Percentiles rank a stretch among this genome's conserved stretches.
phyloP scores from a whole-genome alignment of 2,329 filamentous ascomycete genomes.

The Chaetomium globosum region DNA sequence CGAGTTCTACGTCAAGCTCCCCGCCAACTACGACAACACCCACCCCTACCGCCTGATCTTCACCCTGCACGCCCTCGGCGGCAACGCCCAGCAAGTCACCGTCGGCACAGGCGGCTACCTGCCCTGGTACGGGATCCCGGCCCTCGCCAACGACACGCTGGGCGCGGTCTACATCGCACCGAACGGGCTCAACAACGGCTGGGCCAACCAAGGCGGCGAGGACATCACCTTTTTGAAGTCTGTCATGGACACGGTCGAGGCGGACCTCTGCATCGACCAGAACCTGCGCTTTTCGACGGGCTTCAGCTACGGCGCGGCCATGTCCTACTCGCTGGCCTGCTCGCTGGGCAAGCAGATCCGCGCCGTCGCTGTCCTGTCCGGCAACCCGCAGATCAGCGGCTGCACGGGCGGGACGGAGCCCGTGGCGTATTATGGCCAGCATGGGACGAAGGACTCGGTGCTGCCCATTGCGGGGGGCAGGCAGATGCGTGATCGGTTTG shows the following conservation, averaged over 20 bases:
- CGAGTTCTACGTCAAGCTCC: slow-evolving; percentile 31
- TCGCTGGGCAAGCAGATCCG: slow-evolving; percentile 45
- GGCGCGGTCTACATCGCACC: slow-evolving; percentile 50
- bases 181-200: slow-evolving; percentile 47
- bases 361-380: slow-evolving; percentile 41
- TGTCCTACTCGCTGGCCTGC: slow-evolving; percentile 49
- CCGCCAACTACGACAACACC: slow-evolving; percentile 46
- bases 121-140: slow-evolving; percentile 47
- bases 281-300: slow-evolving; percentile 48
- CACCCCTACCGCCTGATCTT: slow-evolving; percentile 48
- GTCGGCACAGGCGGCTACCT: slow-evolving; percentile 39
- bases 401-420: slow-evolving; percentile 28
- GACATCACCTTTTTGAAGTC: slow-evolving; percentile 48
- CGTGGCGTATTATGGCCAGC: slow-evolving; percentile 32
- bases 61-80: slow-evolving; percentile 47
- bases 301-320: slow-evolving; percentile 51
- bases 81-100: slow-evolving; percentile 45
- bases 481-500: slow-evolving; percentile 31
- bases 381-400: slow-evolving; percentile 25
- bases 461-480: slow-evolving; percentile 25
- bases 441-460: slow-evolving; percentile 28
- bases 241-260: slow-evolving; percentile 45
- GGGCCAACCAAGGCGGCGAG: slow-evolving; percentile 48
- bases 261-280: slow-evolving; percentile 48
- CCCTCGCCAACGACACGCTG: slow-evolving; percentile 43